Conservation (phyloP, 768 basidiomycete species). For the Hebeloma cylindrosporum region DNA sequence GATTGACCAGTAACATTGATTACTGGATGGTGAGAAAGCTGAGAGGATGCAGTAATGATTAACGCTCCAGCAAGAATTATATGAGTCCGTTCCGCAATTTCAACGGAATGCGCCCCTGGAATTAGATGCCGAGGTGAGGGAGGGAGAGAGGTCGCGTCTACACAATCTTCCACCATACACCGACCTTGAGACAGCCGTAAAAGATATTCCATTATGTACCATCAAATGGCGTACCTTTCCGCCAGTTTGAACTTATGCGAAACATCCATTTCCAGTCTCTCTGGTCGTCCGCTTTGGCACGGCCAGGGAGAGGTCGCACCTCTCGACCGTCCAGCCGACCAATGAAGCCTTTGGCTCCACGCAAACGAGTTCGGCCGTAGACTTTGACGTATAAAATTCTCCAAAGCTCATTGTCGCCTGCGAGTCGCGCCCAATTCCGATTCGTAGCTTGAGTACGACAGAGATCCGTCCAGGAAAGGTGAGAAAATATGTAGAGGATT, state of each 20-base stretch:
- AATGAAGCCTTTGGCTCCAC: constrained; percentile 66
- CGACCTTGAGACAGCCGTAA: constrained; percentile 48
- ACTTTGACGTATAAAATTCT: constrained; percentile 59
- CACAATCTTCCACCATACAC: constrained; percentile 47
- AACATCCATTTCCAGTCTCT: constrained; percentile 89
- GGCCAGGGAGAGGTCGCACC: constrained; percentile 56
- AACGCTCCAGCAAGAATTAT: constrained; percentile 61
- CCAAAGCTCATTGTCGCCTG: constrained; percentile 75
- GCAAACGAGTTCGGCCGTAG: constrained; percentile 66
- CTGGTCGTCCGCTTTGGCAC: constrained; percentile 39
- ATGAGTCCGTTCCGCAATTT: constrained; percentile 27
- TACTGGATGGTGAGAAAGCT: constrained; percentile 31
- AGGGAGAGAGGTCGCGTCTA: constrained; percentile 9
- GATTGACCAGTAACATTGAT: constrained; percentile 39
- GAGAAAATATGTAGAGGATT: constrained; percentile 69
- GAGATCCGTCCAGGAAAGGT: constrained; percentile 65
- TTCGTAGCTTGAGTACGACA: constrained; percentile 63
- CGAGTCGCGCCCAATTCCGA: constrained; percentile 65
- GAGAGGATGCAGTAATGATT: constrained; percentile 57
- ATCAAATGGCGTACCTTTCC: constrained; percentile 51
- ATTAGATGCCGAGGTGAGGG: background rate
- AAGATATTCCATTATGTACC: constrained; percentile 16
- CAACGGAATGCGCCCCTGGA: background rate
- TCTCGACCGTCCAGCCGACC: constrained; percentile 56
- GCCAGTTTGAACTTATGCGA: constrained; percentile 81